Evolutionary conservation across 2,329 filamentous ascomycete genomes (phyloP).

Genomic region (Talaromyces islandicus): DNA sequence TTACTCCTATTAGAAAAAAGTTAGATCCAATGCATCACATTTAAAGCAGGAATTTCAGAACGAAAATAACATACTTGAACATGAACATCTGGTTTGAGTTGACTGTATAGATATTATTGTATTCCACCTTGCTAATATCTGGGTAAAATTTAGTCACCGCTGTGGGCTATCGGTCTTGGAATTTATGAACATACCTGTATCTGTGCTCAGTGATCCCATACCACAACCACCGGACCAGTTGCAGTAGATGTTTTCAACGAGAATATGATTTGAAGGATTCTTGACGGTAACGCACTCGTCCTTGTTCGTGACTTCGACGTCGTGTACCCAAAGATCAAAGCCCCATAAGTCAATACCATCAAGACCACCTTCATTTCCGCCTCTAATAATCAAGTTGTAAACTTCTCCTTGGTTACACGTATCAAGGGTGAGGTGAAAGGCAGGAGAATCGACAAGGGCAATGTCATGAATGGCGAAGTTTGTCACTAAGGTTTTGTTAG

Average conservation of each 20-base stretch:
- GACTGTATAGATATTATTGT: constrained; percentile 7
- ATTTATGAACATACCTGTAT: background rate
- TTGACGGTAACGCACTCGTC: constrained; percentile 17
- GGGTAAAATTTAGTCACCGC: background rate
- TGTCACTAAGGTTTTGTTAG: constrained; percentile 18
- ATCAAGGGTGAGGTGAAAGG: constrained; percentile 45
- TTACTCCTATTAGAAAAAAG: background rate
- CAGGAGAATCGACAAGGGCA: constrained; percentile 43
- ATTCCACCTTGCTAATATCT: constrained; percentile 6
- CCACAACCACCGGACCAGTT: constrained; percentile 9
- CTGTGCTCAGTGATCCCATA: constrained; percentile 5
- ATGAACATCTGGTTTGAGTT: constrained; percentile 10
- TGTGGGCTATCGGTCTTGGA: background rate
- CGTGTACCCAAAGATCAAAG: constrained; percentile 16
- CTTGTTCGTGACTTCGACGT: constrained; percentile 17
- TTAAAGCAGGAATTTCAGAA: background rate
- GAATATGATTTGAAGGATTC: constrained; percentile 8
- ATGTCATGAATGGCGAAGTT: constrained; percentile 47
- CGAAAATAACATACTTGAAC: constrained; percentile 1
- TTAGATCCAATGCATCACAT: background rate
- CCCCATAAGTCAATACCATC: constrained; percentile 23
- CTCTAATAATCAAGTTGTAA: constrained; percentile 51
- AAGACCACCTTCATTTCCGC: constrained; percentile 45
- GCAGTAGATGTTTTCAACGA: constrained; percentile 8
- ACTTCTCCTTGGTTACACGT: constrained; percentile 46